A percentile compares a stretch with the other conserved stretches of the same genome.
phyloP scores from a whole-genome alignment of 2,329 filamentous ascomycete species.

The Trichoderma sp. region DNA sequence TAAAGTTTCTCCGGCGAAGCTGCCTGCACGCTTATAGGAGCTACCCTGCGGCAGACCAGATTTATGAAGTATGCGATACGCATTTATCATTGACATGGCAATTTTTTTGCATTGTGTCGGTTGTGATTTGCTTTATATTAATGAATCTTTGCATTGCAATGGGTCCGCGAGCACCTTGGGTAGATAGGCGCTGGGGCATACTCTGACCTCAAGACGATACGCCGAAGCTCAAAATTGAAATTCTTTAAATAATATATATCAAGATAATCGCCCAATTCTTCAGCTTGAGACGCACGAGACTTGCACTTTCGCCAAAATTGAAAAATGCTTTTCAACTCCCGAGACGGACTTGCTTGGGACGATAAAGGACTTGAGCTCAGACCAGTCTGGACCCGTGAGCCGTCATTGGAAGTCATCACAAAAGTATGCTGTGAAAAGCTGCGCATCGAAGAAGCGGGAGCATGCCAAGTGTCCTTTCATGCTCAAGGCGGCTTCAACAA shows the following conservation, averaged over 20 bases:
- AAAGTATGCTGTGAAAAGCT: neutral
- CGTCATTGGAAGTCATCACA: neutral
- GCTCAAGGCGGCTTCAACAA: neutral
- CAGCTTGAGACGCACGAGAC: neutral
- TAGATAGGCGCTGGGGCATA: no score
- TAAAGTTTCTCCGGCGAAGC: constrained; percentile 27
- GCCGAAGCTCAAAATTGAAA: no score
- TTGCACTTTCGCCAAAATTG: neutral
- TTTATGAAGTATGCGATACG: neutral
- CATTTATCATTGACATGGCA: neutral
- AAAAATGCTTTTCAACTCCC: neutral
- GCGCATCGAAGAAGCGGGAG: neutral
- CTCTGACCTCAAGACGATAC: no score
- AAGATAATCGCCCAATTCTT: neutral
- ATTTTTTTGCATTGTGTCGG: neutral
- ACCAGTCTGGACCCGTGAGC: neutral
- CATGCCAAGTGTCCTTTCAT: neutral
- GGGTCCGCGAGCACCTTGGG: neutral
- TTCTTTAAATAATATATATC: no score
- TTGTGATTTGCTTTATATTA: neutral
- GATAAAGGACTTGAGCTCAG: neutral
- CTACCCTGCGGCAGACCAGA: neutral
- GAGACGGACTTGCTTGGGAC: neutral
- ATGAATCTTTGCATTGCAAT: neutral
- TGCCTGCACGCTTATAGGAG: no score